Conservation (phyloP, 2,329 filamentous ascomycete genomes). For the Xylariaceae sp. region DNA sequence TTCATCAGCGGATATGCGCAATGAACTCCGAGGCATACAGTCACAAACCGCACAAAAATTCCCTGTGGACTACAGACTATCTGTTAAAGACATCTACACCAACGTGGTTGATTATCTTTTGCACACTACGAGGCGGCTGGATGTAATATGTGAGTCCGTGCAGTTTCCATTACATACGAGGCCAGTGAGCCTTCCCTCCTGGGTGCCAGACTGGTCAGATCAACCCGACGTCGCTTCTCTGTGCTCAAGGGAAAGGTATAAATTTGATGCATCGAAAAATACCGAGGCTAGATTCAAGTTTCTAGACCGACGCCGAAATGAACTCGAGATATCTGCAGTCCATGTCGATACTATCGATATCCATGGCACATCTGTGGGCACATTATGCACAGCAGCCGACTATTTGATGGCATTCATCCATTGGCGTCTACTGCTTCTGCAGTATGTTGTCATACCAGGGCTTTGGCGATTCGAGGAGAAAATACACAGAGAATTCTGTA, state of each 20-base stretch:
- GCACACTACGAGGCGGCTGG: constrained; percentile 22
- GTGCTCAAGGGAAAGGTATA: constrained; percentile 1
- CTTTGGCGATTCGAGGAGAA: neutral
- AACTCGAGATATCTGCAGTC: constrained; percentile 29
- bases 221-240: constrained; percentile 19
- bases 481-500: constrained; percentile 28
- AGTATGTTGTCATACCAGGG: constrained; percentile 2
- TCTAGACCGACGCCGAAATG: constrained; percentile 21
- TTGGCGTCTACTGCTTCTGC: constrained; percentile 30
- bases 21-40: no score
- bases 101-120: constrained; percentile 33
- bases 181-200: constrained; percentile 28
- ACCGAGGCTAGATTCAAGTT: constrained; percentile 22
- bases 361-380: constrained; percentile 28
- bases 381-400: constrained; percentile 25
- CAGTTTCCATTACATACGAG: constrained; percentile 28
- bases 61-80: constrained; percentile 28
- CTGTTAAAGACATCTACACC: constrained; percentile 32
- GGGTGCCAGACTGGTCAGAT: constrained; percentile 37
- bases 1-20: constrained; percentile 23
- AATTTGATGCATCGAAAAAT: constrained; percentile 22
- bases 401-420: constrained; percentile 36
- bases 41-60: no score
- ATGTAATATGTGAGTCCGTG: constrained; percentile 35
- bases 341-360: constrained; percentile 26